phyloP scores from a whole-genome alignment of 805 yeast species.

The Candida pseudoglaebosa region DNA sequence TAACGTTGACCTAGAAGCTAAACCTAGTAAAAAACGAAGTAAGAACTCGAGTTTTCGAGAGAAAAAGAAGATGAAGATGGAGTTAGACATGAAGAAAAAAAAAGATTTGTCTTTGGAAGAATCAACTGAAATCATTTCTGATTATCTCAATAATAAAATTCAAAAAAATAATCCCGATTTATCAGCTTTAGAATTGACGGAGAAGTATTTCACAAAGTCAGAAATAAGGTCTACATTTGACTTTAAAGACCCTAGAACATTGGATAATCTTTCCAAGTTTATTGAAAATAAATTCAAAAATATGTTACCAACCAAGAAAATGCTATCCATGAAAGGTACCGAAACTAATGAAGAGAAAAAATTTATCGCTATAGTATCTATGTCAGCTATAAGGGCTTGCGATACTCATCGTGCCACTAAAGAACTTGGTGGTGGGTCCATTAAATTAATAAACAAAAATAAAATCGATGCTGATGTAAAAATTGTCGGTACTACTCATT shows the following conservation, averaged over 20 bases:
- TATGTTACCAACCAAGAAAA: slow-evolving; percentile 36
- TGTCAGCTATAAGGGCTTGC: slow-evolving; percentile 85
- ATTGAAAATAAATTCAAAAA: slow-evolving; percentile 47
- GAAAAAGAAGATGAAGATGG: slow-evolving; percentile 66
- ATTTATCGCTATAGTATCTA: slow-evolving; percentile 52
- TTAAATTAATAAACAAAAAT: slow-evolving; percentile 74
- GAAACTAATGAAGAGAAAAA: slow-evolving; percentile 28
- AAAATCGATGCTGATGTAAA: slow-evolving; percentile 60
- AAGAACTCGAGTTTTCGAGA: slow-evolving; percentile 46
- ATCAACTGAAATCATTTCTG: slow-evolving; percentile 60
- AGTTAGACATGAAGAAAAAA: slow-evolving; percentile 58
- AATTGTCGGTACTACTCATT: slow-evolving; percentile 37
- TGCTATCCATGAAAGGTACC: slow-evolving; percentile 18
- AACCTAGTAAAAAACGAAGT: slow-evolving; percentile 14
- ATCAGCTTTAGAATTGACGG: slow-evolving; percentile 72
- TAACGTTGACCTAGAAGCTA: slow-evolving; percentile 10
- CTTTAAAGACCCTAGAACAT: slow-evolving; percentile 46
- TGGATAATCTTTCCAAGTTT: slow-evolving; percentile 55
- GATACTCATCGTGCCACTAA: slow-evolving; percentile 68
- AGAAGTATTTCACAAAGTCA: slow-evolving; percentile 52
- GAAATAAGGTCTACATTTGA: slow-evolving; percentile 62
- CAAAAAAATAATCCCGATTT: slow-evolving; percentile 59
- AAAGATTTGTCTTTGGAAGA: slow-evolving; percentile 45
- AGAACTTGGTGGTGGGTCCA: slow-evolving; percentile 47
- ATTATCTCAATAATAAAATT: slow-evolving; percentile 59